Conservation (phyloP, 75 land plant genomes). For the Cryptomeria japonica region DNA sequence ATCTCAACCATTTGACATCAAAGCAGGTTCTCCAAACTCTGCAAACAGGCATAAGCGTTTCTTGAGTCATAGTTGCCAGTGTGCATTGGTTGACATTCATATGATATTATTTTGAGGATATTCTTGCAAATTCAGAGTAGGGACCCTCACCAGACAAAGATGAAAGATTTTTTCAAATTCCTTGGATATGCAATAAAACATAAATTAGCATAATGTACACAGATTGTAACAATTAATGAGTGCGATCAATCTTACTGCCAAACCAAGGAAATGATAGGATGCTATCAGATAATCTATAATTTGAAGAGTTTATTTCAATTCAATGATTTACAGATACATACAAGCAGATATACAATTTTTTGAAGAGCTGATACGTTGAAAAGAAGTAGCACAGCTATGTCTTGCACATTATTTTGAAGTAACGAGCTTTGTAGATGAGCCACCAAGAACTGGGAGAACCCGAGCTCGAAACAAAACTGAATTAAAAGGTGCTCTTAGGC, state of each 20-base stretch:
- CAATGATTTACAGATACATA: conserved; percentile 5
- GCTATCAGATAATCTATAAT: background rate
- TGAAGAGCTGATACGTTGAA: background rate
- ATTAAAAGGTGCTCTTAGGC: background rate
- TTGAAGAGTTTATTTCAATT: background rate
- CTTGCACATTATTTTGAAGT: background rate
- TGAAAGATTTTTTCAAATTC: too few species aligned
- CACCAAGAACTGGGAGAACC: background rate
- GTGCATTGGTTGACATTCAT: too few species aligned
- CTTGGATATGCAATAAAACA: too few species aligned
- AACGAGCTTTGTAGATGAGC: background rate
- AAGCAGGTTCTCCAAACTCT: too few species aligned
- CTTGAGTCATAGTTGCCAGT: too few species aligned
- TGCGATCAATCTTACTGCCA: background rate
- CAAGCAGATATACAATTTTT: background rate
- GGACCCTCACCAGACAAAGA: too few species aligned
- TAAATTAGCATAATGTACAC: background rate
- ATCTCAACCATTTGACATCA: too few species aligned
- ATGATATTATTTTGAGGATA: too few species aligned
- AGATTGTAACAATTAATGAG: background rate
- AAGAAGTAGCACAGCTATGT: background rate
- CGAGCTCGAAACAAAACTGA: background rate
- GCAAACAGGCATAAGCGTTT: too few species aligned
- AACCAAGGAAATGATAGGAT: background rate
- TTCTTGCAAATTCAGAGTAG: too few species aligned